Evolutionary conservation across 1,284 basidiomycete species (phyloP).

Genomic region (Cryptococcus sp.): DNA sequence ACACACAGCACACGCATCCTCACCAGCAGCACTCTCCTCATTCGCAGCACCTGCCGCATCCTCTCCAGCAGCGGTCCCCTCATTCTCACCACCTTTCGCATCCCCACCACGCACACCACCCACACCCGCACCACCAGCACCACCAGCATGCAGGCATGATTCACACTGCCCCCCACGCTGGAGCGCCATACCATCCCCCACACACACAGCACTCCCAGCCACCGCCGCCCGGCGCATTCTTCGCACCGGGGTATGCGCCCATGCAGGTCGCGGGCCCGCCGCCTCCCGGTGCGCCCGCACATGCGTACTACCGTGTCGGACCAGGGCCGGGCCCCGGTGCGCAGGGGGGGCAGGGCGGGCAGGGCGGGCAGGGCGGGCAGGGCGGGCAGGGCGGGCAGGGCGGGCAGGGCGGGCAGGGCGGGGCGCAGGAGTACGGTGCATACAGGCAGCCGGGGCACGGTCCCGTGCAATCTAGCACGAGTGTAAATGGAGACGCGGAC

Average conservation of each 20-base stretch:
- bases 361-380: too few relatives aligned
- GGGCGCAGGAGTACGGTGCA: not conserved
- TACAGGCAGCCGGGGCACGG: too few relatives aligned
- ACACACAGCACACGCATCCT: not conserved
- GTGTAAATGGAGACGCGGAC: not conserved
- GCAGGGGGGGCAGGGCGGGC: too few relatives aligned
- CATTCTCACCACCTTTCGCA: not conserved
- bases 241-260: not conserved
- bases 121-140: not conserved
- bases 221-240: not conserved
- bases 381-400: too few relatives aligned
- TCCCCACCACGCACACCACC: not conserved
- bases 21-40: not conserved
- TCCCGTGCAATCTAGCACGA: too few relatives aligned
- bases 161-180: not conserved
- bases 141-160: constrained; percentile 6
- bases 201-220: not conserved
- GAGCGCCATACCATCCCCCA: not conserved
- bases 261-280: not conserved
- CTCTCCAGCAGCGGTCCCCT: not conserved
- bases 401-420: too few relatives aligned
- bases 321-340: too few relatives aligned
- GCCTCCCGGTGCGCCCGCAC: not conserved
- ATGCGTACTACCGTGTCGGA: too few relatives aligned
- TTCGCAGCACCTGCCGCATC: not conserved